Evolutionary conservation across 805 yeast species (phyloP).

Genomic region (Metschnikowia baotianmanensis): DNA sequence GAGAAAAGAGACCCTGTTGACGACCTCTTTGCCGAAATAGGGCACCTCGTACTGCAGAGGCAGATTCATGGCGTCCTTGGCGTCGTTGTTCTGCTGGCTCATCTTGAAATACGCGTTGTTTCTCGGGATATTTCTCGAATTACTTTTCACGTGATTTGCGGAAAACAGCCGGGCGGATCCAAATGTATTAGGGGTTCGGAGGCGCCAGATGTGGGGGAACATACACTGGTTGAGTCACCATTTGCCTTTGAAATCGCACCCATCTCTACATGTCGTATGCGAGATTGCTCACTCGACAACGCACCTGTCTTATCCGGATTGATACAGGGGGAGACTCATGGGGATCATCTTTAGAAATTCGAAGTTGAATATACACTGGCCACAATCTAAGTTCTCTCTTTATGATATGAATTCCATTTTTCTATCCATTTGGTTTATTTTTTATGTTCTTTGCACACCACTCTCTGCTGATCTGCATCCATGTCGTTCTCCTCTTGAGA

Average conservation of each 20-base stretch:
- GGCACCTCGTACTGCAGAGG: constrained; percentile 15
- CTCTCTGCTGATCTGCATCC: too few species aligned
- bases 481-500: too few species aligned
- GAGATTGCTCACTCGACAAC: background rate
- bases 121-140: background rate
- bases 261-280: background rate
- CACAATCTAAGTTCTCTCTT: too few species aligned
- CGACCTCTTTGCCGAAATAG: constrained; percentile 49
- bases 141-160: background rate
- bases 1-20: constrained; percentile 64
- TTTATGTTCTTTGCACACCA: too few species aligned
- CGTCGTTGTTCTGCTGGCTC: constrained; percentile 7
- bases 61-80: too few species aligned
- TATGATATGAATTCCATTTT: too few species aligned
- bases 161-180: background rate
- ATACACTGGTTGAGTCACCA: background rate
- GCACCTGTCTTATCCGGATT: constrained; percentile 1
- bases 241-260: too few species aligned
- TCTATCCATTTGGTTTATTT: too few species aligned
- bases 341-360: too few species aligned
- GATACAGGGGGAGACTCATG: too few species aligned
- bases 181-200: background rate
- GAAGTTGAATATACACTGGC: too few species aligned
- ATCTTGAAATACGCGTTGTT: constrained; percentile 9
- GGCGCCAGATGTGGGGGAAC: background rate